Evolutionary conservation across 768 basidiomycete species (phyloP), one percentile per base, ranked within the genome.

Genomic region (Amanita phalloides): DNA sequence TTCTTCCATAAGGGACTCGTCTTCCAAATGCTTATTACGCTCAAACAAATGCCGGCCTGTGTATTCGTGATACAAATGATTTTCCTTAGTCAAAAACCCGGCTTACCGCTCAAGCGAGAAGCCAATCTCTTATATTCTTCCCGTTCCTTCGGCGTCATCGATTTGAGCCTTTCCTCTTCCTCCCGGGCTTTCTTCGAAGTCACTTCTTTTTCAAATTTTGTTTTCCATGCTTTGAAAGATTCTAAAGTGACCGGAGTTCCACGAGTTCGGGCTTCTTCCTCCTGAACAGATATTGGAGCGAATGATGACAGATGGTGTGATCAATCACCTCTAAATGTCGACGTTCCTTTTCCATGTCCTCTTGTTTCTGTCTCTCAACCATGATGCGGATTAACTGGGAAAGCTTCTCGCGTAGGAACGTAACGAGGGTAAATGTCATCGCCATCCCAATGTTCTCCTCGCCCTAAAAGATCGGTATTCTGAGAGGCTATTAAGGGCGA

Each of bases 31-130:
- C 52, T 71, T 78, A 62, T 90, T 83, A 36, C 80, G 79, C 67
- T 95, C 91, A 66, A 98, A 99, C 42, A 97, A 69, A 68, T 96
- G 92, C 21, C 91, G 83, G 25, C 95, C 95, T 95, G 57, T n/a
- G 48, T 32, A 53, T 36, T 6, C 39, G 28, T 49, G 50, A 47
- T 41, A 43, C n/a, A 41, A 21, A 49, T 30, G 11, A 44, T 9
- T 48, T 23, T 9, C 21, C 47, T 45, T 32, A 46, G 45, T 41
- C 36, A 36, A 39, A 39, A 23, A 26, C 33, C 33, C 13, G 3
- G 62, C 77, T 53, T 57, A 91, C 95, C 95, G 52, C 78, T 77
- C 33, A 82, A 66, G 55, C 93, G 76, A 49, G 72, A 75, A 33
- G 61, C 69, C 14, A 77, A 65, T 59, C 75, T 81, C 68, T 80